Evolutionary conservation across 768 basidiomycete species (phyloP).

Genomic region (Astraeus odoratus): DNA sequence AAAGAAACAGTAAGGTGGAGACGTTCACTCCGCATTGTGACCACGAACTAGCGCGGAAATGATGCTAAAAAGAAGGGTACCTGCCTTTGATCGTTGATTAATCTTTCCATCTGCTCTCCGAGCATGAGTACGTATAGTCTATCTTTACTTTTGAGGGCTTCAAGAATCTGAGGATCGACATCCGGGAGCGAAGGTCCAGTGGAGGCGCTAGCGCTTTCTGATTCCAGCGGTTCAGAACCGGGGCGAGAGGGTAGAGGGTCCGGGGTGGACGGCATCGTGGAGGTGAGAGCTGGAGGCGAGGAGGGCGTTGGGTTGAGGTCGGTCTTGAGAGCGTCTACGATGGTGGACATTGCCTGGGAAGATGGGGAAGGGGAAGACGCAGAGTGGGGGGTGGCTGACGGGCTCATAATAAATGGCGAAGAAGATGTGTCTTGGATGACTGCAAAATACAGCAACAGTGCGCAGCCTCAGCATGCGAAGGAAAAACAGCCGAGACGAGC

Average conservation of each 20-base stretch:
- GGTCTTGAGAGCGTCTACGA: slow-evolving; percentile 8
- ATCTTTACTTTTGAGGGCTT: slow-evolving; percentile 84
- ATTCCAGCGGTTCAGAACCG: slow-evolving; percentile 25
- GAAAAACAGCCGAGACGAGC: slow-evolving; percentile 1
- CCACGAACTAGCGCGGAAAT: no score
- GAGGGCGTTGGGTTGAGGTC: slow-evolving; percentile 8
- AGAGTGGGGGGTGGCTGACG: slow-evolving; percentile 10
- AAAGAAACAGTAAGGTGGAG: no score
- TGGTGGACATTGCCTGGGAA: slow-evolving; percentile 9
- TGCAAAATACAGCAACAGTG: slow-evolving; percentile 2
- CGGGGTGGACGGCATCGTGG: slow-evolving; percentile 5
- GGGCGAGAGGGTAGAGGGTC: slow-evolving; percentile 14
- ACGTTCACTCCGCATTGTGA: no score
- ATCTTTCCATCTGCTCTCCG: slow-evolving; percentile 77
- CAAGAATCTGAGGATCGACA: slow-evolving; percentile 73
- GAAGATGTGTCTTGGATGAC: slow-evolving; percentile 2
- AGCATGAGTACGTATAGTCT: slow-evolving; percentile 82
- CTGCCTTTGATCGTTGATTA: slow-evolving; percentile 70
- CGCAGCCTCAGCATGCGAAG: slow-evolving; percentile 10
- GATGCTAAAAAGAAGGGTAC: slow-evolving; percentile 22
- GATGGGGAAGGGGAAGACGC: slow-evolving; percentile 8
- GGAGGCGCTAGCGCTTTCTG: slow-evolving; percentile 19
- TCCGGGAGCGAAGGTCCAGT: slow-evolving; percentile 31
- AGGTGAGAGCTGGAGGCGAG: background rate
- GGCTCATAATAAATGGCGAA: slow-evolving; percentile 6